Evolutionary conservation across 345 rosid genomes (phyloP).

Genomic region (Trapa bicornis): DNA sequence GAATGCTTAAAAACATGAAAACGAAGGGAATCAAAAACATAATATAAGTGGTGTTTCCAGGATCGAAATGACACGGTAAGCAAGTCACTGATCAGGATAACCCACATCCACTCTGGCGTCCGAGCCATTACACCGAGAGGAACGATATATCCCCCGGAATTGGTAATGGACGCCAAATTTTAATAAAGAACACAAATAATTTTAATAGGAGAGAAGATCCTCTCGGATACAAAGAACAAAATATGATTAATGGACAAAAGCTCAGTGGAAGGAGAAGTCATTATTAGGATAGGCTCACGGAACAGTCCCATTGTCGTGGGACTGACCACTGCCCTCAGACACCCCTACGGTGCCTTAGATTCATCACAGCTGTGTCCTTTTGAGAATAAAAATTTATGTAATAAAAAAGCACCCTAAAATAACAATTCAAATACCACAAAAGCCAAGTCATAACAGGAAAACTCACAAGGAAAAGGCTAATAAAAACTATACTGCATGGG

Average conservation of each 20-base stretch:
- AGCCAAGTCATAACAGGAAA: not conserved
- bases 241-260: conserved; percentile 6
- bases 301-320: conserved; percentile 6
- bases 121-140: conserved; percentile 89
- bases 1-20: not conserved
- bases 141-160: conserved; percentile 59
- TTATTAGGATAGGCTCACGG: conserved; percentile 70
- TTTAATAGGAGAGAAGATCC: too few relatives aligned
- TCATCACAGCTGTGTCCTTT: conserved; percentile 50
- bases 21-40: not conserved
- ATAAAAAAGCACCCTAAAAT: not conserved
- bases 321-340: conserved; percentile 64
- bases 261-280: conserved; percentile 99
- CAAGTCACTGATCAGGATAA: conserved; percentile 53
- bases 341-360: conserved; percentile 46
- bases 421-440: not conserved
- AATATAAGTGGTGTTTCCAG: conserved; percentile 75
- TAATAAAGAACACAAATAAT: not conserved
- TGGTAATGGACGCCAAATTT: conserved; percentile 72
- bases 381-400: too few relatives aligned
- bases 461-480: too few relatives aligned
- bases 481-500: not conserved
- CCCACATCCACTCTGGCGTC: conserved; percentile 59
- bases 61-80: conserved; percentile 32
- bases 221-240: not conserved